Percentiles rank a stretch among this genome's conserved stretches.
Conservation (phyloP, 106 monocot genomes). For the Dioscorea alata region DNA sequence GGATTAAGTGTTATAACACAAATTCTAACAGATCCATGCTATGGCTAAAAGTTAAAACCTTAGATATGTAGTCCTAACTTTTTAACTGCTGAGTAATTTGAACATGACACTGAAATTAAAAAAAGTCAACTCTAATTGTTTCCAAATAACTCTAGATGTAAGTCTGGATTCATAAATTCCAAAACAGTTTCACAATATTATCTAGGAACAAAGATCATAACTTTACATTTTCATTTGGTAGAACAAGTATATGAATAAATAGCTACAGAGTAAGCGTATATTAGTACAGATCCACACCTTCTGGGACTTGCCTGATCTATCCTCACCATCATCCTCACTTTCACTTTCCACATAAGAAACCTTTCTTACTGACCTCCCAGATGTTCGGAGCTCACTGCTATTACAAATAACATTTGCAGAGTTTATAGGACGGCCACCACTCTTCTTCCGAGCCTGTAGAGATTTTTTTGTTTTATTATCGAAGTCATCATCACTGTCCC, state of each 20-base stretch:
- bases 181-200: no score
- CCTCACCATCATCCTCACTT: constrained; percentile 83
- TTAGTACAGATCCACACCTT: constrained; percentile 39
- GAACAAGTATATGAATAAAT: not conserved
- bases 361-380: constrained; percentile 78
- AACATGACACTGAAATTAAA: no score
- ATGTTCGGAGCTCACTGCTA: constrained; percentile 63
- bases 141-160: no score
- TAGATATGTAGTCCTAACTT: no score
- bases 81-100: no score
- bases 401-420: constrained; percentile 24
- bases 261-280: no score
- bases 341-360: constrained; percentile 98
- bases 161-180: no score
- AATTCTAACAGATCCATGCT: no score
- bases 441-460: constrained; percentile 36
- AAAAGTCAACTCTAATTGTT: no score
- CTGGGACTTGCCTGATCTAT: constrained; percentile 52
- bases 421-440: constrained; percentile 9
- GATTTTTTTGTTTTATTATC: constrained; percentile 36
- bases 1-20: no score
- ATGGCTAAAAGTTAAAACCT: no score
- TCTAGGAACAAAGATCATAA: not conserved
- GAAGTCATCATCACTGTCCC: constrained; percentile 56
- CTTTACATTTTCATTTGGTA: not conserved